Evolutionary conservation across 2,329 filamentous ascomycete species (phyloP).

Genomic region (Hansfordia pulvinata): DNA sequence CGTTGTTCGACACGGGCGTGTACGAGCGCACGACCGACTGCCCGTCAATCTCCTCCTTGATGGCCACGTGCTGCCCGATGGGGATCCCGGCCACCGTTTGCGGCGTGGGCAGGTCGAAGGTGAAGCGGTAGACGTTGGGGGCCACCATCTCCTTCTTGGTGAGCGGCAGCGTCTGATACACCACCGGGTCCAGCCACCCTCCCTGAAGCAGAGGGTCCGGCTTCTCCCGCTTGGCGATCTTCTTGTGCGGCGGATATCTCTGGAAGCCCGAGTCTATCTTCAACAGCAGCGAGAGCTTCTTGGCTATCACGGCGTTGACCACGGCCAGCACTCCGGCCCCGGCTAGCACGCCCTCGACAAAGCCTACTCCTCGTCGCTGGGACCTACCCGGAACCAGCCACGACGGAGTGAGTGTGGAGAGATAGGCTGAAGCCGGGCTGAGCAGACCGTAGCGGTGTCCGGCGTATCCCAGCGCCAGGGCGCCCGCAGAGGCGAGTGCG

Average conservation of each 20-base stretch:
- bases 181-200: slow-evolving; percentile 35
- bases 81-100: slow-evolving; percentile 36
- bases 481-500: neutral
- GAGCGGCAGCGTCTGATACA: slow-evolving; percentile 32
- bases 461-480: neutral
- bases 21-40: slow-evolving; percentile 35
- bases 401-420: no score
- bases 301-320: slow-evolving; percentile 15
- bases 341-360: slow-evolving; percentile 22
- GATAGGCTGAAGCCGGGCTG: neutral
- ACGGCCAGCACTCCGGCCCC: slow-evolving; percentile 19
- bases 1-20: slow-evolving; percentile 37
- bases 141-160: slow-evolving; percentile 22
- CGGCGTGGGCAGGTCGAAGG: slow-evolving; percentile 30
- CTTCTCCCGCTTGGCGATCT: slow-evolving; percentile 21
- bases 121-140: slow-evolving; percentile 29
- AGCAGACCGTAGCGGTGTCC: slow-evolving; percentile 1
- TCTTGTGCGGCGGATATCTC: slow-evolving; percentile 23
- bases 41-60: slow-evolving; percentile 31
- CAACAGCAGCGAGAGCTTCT: slow-evolving; percentile 17
- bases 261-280: slow-evolving; percentile 18
- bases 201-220: slow-evolving; percentile 22
- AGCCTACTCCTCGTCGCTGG: slow-evolving; percentile 14
- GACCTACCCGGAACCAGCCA: slow-evolving; percentile 1
- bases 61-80: slow-evolving; percentile 41